Evolutionary conservation across 495 filamentous ascomycete species (phyloP), one percentile per base, ranked within the genome.

Genomic region (Hypomontagnella submonticulosa): DNA sequence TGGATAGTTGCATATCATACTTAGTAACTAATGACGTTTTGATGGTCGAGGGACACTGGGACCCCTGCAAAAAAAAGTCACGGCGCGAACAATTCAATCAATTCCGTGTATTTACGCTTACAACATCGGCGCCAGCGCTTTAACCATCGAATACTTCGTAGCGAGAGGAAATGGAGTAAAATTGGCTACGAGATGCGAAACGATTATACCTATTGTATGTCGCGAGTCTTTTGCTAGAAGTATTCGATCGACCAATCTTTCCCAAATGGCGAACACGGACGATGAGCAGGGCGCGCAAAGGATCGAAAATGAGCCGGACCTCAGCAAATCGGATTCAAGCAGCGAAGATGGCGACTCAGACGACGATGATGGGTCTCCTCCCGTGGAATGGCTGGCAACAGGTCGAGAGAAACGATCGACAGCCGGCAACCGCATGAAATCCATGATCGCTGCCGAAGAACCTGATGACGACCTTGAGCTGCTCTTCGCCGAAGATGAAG

Each of bases 401-500:
- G 88, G 90, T 43, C 88, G 94, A 66, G 84, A 84, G 54, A 91
- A 89, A 74, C 91, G 94, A 72, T 88, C 87, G 32, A 97, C 92
- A 0, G 94, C 94, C 15, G 94, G 94, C 46, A 92, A 89, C 62
- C 86, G 92, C 63, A 88, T 97, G 83, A 88, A 89, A 32, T 85
- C 85, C 27, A 87, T 97, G 63, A 79, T 97, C 43, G 88, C 89
- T 18, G 89, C 87, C 63, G 90, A 90, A 69, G 88, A 88, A 54
- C 89, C 90, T 50, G 86, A 87, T 52, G 88, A 92, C 44, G 90
- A 92, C 49, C 83, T 92, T 32, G 88, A 93, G 48, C 85, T 93
- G 6, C 83, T 96, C 4, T 96, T 95, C 63, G 87, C 89, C 61
- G 91, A 95, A 76, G 89, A 92, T 57, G 92, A 94, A 61, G 88